Conservation (phyloP, 345 rosid species). For the Ceriops tagal region DNA sequence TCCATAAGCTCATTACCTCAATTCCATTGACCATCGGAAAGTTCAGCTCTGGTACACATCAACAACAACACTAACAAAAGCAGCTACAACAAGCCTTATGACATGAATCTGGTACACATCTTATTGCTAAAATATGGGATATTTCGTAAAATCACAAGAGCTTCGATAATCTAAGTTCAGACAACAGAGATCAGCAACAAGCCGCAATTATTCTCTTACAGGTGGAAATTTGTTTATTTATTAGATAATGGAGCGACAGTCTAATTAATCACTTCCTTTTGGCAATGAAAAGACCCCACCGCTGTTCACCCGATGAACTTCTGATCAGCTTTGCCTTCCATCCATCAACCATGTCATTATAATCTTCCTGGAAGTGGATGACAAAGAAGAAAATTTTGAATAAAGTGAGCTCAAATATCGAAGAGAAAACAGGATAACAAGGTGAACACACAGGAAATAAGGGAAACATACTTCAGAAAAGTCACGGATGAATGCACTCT, state of each 20-base stretch:
- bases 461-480: conserved; percentile 60
- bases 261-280: conserved; percentile 17
- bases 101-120: no score
- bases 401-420: no score
- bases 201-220: not conserved
- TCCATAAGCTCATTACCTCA: no score
- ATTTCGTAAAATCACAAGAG: not conserved
- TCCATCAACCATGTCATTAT: conserved; percentile 60
- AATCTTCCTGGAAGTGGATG: conserved; percentile 57
- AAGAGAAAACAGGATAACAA: not conserved
- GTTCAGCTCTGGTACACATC: no score
- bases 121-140: no score
- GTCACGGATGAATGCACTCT: conserved; percentile 62
- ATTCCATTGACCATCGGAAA: no score
- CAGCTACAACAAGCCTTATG: no score
- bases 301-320: conserved; percentile 71
- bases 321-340: conserved; percentile 75
- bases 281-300: conserved; percentile 76
- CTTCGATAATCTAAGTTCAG: not conserved
- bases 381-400: not conserved
- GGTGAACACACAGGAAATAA: not conserved
- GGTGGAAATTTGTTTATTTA: not conserved
- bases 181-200: conserved; percentile 1
- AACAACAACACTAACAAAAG: no score
- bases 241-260: not conserved